Evolutionary conservation across 768 basidiomycete genomes (phyloP), one percentile per base, ranked within the genome.

Genomic region (Russula virescens): DNA sequence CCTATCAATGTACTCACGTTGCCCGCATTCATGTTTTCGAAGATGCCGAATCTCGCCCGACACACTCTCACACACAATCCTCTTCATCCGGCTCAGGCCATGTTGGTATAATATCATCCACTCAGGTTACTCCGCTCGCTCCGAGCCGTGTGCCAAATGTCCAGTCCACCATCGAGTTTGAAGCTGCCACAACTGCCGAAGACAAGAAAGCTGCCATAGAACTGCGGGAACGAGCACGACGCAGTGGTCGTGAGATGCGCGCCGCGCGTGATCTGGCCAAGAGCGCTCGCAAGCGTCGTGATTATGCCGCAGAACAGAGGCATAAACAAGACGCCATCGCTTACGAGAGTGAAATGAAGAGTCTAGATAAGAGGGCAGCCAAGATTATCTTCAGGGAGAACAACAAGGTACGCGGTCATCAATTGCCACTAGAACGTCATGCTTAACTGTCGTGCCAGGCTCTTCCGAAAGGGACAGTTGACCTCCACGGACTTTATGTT

Each of bases 401-500:
- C 7, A 64, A 64, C 26, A 58, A 64, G 63, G 63, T 60, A 42
- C 16, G 57, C 5, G 2, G 1, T 16, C 16, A 31, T 43, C 16
- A 40, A 16, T 23, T 25, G 16, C 40, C 28, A 16, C 28, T n/a
- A n/a, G n/a, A 14, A 4, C 0, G 18, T 31, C 51, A 40, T 48
- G 11, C 57, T 49, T 38, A 49, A 43, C 23, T 5, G 9, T 53
- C 26, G 14, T 46, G 11, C 8, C 28, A 64, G 63, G 19, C 13
- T 38, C 31, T 14, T 26, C 10, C 19, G 47, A 19, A 60, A 43
- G 53, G 58, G n/a, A 45, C 8, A 2, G 11, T 64, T 21, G 63
- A 64, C 47, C 58, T 64, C 26, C 63, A 64, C 19, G 53, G 58
- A 14, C 49, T 64, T 25, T 50, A 45, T 35, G 63, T 59, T 2